phyloP scores from a whole-genome alignment of 2,329 filamentous ascomycete species.

The Orbilia oligospora region DNA sequence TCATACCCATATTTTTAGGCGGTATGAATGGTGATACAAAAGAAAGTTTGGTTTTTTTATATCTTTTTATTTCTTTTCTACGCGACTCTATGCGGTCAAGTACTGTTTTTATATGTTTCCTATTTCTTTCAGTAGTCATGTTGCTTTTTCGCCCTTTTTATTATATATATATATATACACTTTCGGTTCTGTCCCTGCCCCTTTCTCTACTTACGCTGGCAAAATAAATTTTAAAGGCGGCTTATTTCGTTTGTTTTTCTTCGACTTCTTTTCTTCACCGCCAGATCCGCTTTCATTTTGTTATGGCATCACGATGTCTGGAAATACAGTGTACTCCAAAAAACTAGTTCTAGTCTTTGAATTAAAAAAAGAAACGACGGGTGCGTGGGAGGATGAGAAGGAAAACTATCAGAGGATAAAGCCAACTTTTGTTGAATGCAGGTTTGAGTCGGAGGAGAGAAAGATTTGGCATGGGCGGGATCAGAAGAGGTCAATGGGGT shows the following conservation, averaged over 20 bases:
- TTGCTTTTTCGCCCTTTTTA: not conserved
- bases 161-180: slow-evolving; percentile 28
- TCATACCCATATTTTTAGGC: slow-evolving; percentile 61
- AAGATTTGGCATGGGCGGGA: not conserved
- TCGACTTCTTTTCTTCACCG: not conserved
- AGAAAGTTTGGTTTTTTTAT: slow-evolving; percentile 17
- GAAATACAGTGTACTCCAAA: slow-evolving; percentile 1
- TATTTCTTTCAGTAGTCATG: not conserved
- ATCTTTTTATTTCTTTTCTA: not conserved
- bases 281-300: not conserved
- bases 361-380: not conserved
- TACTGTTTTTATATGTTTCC: not conserved
- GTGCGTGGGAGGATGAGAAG: not conserved
- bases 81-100: not conserved
- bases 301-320: slow-evolving; percentile 5
- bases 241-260: not conserved
- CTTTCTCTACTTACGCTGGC: slow-evolving; percentile 2
- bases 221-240: slow-evolving; percentile 22
- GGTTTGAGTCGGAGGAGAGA: not conserved
- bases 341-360: not conserved
- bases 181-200: not conserved
- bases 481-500: not conserved
- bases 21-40: slow-evolving; percentile 52
- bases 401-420: not conserved
- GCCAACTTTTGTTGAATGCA: not conserved